These are phyloP conservation scores for Dentipellis sp. DNA, from an alignment of 768 basidiomycete species.

Conservation along the genomic window DNA sequence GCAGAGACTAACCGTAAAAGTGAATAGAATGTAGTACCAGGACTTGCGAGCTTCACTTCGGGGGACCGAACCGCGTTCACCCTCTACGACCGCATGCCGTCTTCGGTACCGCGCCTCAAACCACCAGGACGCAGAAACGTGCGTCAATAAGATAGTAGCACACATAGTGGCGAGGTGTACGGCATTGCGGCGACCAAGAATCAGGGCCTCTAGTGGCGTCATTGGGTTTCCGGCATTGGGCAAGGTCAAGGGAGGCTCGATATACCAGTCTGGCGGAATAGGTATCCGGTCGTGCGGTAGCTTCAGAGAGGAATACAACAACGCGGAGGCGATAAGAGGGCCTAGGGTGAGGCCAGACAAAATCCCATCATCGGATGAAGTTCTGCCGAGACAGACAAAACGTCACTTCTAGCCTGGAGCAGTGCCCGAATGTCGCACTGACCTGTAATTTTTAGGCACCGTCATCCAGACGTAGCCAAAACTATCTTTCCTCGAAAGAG, in stretches of 20 bases:
- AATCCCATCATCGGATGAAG: constrained; percentile 79
- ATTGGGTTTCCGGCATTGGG: constrained; percentile 30
- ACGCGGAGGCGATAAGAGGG: constrained; percentile 66
- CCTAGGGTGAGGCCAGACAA: constrained; percentile 78
- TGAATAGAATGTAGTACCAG: constrained; percentile 59
- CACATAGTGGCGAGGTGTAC: constrained; percentile 77
- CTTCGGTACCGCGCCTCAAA: constrained; percentile 46
- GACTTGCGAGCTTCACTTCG: constrained; percentile 58
- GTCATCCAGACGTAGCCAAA: constrained; percentile 85
- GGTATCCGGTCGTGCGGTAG: constrained; percentile 19
- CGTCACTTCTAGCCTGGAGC: background rate
- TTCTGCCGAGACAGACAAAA: constrained; percentile 31
- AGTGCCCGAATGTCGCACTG: constrained; percentile 7
- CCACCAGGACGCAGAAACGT: constrained; percentile 72
- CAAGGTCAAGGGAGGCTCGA: constrained; percentile 62
- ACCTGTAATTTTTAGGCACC: constrained; percentile 83
- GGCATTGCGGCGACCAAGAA: constrained; percentile 64
- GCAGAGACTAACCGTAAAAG: constrained; percentile 39
- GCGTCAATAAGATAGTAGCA: constrained; percentile 68
- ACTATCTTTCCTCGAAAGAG: constrained; percentile 33
- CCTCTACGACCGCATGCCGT: constrained; percentile 39
- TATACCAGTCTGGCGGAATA: constrained; percentile 61
- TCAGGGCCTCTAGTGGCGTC: constrained; percentile 42
- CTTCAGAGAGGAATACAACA: constrained; percentile 45
- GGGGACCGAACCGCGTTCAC: constrained; percentile 69